Conservation (phyloP, 805 yeast species). For the Yarrowia bubula region DNA sequence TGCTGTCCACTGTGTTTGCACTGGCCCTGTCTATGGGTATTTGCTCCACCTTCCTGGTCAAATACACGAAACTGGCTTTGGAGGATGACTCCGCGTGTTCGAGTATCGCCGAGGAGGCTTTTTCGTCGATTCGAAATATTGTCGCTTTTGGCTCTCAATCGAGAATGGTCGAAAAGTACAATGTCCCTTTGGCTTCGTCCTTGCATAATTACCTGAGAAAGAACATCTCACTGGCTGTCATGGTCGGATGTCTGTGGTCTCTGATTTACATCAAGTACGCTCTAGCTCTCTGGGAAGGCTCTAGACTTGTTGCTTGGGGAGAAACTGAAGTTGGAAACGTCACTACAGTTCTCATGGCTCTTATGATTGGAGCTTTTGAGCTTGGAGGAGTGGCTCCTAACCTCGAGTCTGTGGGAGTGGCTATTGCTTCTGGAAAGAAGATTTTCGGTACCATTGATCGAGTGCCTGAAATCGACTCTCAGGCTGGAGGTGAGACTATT, state of each 20-base stretch:
- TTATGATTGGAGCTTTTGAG: slow-evolving; percentile 46
- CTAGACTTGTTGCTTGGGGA: slow-evolving; percentile 41
- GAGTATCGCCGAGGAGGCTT: slow-evolving; percentile 44
- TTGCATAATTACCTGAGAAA: slow-evolving; percentile 34
- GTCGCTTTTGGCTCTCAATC: slow-evolving; percentile 46
- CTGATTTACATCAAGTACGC: slow-evolving; percentile 43
- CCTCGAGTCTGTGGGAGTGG: slow-evolving; percentile 41
- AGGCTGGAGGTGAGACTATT: slow-evolving; percentile 34
- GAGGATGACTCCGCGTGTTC: slow-evolving; percentile 39
- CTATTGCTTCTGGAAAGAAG: slow-evolving; percentile 44
- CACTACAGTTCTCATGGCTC: slow-evolving; percentile 42
- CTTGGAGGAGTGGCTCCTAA: slow-evolving; percentile 45
- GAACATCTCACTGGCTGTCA: slow-evolving; percentile 37
- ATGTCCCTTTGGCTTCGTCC: slow-evolving; percentile 36
- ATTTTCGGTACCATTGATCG: slow-evolving; percentile 47
- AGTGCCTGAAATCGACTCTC: slow-evolving; percentile 42
- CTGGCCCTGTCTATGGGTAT: slow-evolving; percentile 37
- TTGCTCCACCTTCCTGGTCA: slow-evolving; percentile 38
- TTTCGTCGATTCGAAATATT: slow-evolving; percentile 45
- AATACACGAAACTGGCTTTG: slow-evolving; percentile 33
- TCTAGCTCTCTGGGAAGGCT: slow-evolving; percentile 46
- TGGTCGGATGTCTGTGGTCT: slow-evolving; percentile 43
- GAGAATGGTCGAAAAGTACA: slow-evolving; percentile 39
- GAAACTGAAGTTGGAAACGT: slow-evolving; percentile 39
- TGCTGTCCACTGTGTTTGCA: slow-evolving; percentile 39